A percentile compares a stretch with the other conserved stretches of the same genome.
Conservation (phyloP, 352 stramenopile species). For the Elongisporangium prolatum region DNA sequence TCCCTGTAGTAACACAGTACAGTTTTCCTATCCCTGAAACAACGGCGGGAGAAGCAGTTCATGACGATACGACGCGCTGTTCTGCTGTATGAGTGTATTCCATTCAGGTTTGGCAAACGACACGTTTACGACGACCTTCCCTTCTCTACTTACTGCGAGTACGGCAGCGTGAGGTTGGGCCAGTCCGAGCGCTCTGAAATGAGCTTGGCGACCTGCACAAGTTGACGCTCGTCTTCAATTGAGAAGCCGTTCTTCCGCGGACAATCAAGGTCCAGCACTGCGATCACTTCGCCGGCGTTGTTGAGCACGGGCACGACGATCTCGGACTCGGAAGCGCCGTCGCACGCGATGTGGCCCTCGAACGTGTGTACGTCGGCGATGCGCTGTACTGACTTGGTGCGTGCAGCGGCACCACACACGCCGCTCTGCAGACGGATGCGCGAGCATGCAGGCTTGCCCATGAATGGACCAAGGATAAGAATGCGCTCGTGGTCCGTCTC, state of each 20-base stretch:
- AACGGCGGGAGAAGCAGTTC: no score
- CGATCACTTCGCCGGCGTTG: conserved; percentile 55
- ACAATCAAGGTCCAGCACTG: conserved; percentile 79
- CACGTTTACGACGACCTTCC: not conserved
- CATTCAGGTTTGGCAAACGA: not conserved
- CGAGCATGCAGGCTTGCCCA: conserved; percentile 78
- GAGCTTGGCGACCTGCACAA: conserved; percentile 50
- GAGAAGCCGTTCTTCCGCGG: conserved; percentile 68
- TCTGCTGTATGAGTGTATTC: no score
- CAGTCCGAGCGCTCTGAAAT: conserved; percentile 60
- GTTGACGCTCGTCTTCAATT: conserved; percentile 59
- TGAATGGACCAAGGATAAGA: conserved; percentile 73
- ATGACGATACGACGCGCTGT: no score
- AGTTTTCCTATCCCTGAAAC: no score
- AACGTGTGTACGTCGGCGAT: conserved; percentile 74
- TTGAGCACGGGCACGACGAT: conserved; percentile 74
- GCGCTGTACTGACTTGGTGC: conserved; percentile 64
- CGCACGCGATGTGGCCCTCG: conserved; percentile 78
- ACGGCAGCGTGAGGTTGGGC: conserved; percentile 54
- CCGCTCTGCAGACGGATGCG: conserved; percentile 73
- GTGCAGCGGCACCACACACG: conserved; percentile 63
- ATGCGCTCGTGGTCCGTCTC: conserved; percentile 50
- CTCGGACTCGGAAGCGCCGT: conserved; percentile 75
- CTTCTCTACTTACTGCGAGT: conserved; percentile 20
- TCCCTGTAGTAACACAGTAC: no score